Percentiles rank a stretch among this genome's conserved stretches.
Conservation (phyloP, 164 flowering plant species). For the Protea cynaroides region DNA sequence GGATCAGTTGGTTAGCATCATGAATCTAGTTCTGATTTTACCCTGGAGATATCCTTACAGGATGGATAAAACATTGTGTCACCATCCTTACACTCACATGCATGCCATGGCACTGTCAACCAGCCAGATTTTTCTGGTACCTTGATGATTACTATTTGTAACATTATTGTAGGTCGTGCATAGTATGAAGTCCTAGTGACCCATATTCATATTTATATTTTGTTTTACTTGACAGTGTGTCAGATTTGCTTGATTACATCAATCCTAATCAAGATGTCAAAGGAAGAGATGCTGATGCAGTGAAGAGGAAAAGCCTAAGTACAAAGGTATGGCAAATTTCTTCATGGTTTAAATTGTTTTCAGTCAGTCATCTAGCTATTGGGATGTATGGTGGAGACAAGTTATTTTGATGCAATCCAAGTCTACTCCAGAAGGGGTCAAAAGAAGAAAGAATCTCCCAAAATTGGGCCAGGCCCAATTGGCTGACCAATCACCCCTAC, state of each 20-base stretch:
- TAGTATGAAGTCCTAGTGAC: not conserved
- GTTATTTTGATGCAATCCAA: too few species aligned
- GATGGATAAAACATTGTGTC: not conserved
- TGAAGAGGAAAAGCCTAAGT: constrained; percentile 50
- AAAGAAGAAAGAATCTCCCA: too few species aligned
- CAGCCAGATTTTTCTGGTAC: not conserved
- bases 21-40: not conserved
- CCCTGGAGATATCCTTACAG: not conserved
- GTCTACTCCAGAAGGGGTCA: too few species aligned
- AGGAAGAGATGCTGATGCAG: constrained; percentile 51
- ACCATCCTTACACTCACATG: not conserved
- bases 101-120: not conserved
- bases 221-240: constrained; percentile 60
- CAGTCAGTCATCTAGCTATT: too few species aligned
- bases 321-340: constrained; percentile 48
- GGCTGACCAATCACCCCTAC: too few species aligned
- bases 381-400: not conserved
- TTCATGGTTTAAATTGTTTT: not conserved
- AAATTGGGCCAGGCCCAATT: too few species aligned
- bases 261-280: constrained; percentile 65
- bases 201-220: not conserved
- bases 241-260: constrained; percentile 97
- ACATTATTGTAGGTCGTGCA: not conserved
- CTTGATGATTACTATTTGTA: not conserved
- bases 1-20: not conserved